Conservation (phyloP, 1,284 basidiomycete genomes). For the Stereum hirsutum region DNA sequence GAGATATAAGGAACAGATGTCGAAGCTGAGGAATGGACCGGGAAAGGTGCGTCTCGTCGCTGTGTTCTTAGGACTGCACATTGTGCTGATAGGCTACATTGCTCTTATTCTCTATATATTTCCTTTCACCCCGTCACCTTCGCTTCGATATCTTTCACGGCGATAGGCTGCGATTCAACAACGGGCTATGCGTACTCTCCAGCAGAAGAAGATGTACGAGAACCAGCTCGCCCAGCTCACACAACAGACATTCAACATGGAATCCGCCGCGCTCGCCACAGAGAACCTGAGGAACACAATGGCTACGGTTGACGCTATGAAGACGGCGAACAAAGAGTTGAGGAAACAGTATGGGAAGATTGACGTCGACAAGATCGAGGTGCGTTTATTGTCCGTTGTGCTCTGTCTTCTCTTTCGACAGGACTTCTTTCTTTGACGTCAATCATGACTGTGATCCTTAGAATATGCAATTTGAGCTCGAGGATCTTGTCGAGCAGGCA, state of each 20-base stretch:
- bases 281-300: constrained; percentile 98
- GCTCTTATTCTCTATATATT: neutral
- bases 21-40: constrained; percentile 87
- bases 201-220: constrained; percentile 97
- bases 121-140: neutral
- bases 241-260: constrained; percentile 99
- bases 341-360: constrained; percentile 96
- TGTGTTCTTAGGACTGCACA: too few relatives aligned
- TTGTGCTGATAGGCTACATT: too few relatives aligned
- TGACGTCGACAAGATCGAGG: constrained; percentile 98
- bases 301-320: constrained; percentile 99
- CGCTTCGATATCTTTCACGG: neutral
- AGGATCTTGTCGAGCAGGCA: constrained; percentile 93
- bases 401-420: neutral
- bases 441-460: too few relatives aligned
- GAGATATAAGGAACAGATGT: constrained; percentile 95
- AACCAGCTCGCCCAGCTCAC: constrained; percentile 83
- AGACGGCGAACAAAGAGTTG: constrained; percentile 95
- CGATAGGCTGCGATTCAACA: constrained; percentile 84
- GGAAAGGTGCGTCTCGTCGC: constrained; percentile 66
- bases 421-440: neutral
- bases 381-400: constrained; percentile 24
- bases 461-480: constrained; percentile 97
- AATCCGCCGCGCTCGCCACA: constrained; percentile 90
- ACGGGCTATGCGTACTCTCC: constrained; percentile 88